Evolutionary conservation across 2,329 filamentous ascomycete species (phyloP).

Genomic region (Paecilomyces niveus): DNA sequence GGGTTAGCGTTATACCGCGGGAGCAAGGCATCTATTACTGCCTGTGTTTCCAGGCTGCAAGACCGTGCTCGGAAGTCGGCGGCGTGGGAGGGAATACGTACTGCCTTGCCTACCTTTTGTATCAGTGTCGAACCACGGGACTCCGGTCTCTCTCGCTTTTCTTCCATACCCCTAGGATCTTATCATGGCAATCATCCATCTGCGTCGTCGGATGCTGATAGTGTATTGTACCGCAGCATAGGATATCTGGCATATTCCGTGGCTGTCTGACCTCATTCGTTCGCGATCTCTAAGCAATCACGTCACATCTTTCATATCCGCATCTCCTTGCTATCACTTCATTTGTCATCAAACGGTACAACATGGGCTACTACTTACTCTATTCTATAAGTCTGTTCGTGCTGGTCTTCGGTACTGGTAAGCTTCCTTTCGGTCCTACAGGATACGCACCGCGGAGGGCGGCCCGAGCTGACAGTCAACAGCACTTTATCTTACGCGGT

Average conservation of each 20-base stretch:
- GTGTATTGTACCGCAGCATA: neutral
- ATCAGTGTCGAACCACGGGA: neutral
- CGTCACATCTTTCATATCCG: neutral
- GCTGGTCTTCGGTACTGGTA: constrained; percentile 65
- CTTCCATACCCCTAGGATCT: neutral
- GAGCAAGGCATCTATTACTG: constrained; percentile 1
- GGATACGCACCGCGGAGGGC: constrained; percentile 5
- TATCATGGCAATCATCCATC: neutral
- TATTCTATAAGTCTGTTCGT: constrained; percentile 68
- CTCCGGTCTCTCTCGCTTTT: neutral
- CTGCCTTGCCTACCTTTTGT: neutral
- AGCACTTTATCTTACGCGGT: constrained; percentile 75
- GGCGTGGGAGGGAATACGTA: neutral
- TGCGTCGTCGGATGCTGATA: neutral
- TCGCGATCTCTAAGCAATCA: neutral
- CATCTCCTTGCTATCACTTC: neutral
- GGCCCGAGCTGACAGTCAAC: constrained; percentile 9
- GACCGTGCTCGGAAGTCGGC: neutral
- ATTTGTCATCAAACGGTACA: constrained; percentile 12
- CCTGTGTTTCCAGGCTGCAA: constrained; percentile 9
- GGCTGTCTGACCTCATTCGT: neutral
- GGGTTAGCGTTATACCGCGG: constrained; percentile 17
- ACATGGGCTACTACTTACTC: constrained; percentile 68
- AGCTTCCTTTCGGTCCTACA: constrained; percentile 11
- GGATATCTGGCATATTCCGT: neutral